phyloP scores from a whole-genome alignment of 257 asterid genomes.

The Fraxinus americana region DNA sequence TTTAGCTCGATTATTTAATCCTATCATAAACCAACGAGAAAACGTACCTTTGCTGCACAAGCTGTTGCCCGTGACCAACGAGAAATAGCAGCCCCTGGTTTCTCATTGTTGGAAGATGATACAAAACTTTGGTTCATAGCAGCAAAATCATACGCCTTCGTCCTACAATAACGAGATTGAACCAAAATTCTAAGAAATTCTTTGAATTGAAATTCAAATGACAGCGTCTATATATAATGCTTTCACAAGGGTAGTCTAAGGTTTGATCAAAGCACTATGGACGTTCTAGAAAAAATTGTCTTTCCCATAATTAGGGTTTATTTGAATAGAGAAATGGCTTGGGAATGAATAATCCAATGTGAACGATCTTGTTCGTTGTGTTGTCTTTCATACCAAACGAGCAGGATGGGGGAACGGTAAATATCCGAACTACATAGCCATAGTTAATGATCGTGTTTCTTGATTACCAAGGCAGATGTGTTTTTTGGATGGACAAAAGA shows the following conservation, averaged over 20 bases:
- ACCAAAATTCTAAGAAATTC: not conserved
- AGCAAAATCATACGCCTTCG: conserved; percentile 18
- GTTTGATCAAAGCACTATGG: not conserved
- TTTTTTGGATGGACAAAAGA: not conserved
- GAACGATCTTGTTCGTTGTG: too few species aligned
- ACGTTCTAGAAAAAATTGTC: not conserved
- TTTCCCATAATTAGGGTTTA: not conserved
- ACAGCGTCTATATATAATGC: not conserved
- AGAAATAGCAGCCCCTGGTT: conserved; percentile 24
- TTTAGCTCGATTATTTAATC: not conserved
- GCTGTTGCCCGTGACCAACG: conserved; percentile 27
- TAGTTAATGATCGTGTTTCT: not conserved
- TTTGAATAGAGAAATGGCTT: not conserved
- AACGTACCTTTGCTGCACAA: conserved; percentile 26
- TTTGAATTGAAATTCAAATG: not conserved
- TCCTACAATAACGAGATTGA: conserved; percentile 12
- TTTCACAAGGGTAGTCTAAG: not conserved
- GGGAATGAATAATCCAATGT: not conserved
- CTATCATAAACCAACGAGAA: not conserved
- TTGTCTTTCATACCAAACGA: too few species aligned
- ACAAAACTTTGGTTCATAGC: conserved; percentile 22
- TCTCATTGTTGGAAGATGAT: conserved; percentile 16
- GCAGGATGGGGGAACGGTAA: too few species aligned
- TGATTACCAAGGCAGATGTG: not conserved
- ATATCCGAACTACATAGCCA: too few species aligned